Evolutionary conservation across 768 basidiomycete species (phyloP), one percentile per base, ranked within the genome.

Genomic region (Amanita molliuscula): DNA sequence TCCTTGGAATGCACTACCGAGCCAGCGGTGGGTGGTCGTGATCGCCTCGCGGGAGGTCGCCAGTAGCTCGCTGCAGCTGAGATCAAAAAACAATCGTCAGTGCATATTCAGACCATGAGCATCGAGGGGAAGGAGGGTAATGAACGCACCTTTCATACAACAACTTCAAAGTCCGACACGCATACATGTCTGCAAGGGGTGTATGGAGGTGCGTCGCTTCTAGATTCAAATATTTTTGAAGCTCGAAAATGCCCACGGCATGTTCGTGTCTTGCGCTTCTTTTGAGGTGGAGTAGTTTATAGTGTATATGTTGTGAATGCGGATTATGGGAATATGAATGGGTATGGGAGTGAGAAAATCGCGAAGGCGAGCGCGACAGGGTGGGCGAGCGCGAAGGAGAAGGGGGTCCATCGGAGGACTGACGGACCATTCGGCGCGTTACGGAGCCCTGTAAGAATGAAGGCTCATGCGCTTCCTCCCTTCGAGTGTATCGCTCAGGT

Each of bases 181-280:
- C 73, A 45, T 74, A 69, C n/a, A 62, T 61, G 11, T 69, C 69
- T 1, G 67, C 65, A 49, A 72, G 60, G 1, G 77, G 78, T 53
- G 82, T 78, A 26, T 65, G 61, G 31, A 81, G 61, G 34, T 74
- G 63, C 26, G 64, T 74, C 29, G 76, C 73, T 58, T 88, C 84
- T 2, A 88, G 66, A 54, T 86, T 77, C 51, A 86, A 66, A 59
- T 86, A 88, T 25, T 77, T 65, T 56, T 85, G 79, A 3, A 76
- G 76, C 65, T 88, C 85, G 53, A 88, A 88, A 11, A 84, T 78
- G 1, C 83, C 86, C 0, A 88, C 86, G 0, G 75, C 75, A 25
- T 71, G 66, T 57, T 86, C 81, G 16, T 54, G 56, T 54, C 40
- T 54, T 51, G 8, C 54, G 51, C 25, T 57, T 65, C 31, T 62